Conservation (phyloP, 345 rosid species). For the Citrus cavaleriei region DNA sequence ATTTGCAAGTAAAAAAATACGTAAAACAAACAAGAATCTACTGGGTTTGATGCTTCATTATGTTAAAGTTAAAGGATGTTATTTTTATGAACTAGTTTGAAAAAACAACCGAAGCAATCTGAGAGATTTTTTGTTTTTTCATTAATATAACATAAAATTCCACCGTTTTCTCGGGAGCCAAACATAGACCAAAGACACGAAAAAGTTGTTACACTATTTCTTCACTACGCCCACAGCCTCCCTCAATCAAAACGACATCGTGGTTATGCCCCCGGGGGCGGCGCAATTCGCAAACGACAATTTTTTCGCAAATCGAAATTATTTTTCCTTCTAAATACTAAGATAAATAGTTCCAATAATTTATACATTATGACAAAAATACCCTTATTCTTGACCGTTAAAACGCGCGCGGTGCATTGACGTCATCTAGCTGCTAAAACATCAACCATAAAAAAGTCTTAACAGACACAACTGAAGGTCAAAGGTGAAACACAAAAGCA, state of each 20-base stretch:
- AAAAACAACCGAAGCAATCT: neutral
- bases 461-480: neutral
- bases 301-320: too few relatives aligned
- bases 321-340: neutral
- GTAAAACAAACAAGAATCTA: neutral
- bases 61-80: too few relatives aligned
- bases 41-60: neutral
- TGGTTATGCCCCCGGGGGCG: neutral
- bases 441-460: too few relatives aligned
- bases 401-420: neutral
- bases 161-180: slow-evolving; percentile 7
- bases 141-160: neutral
- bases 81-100: neutral
- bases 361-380: neutral
- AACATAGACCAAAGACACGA: neutral
- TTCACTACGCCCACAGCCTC: neutral
- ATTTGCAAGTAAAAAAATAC: neutral
- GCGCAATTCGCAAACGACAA: neutral
- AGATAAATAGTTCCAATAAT: too few relatives aligned
- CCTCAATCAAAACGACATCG: neutral
- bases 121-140: neutral
- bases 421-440: neutral
- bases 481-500: neutral
- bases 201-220: neutral
- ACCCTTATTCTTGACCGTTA: neutral